Evolutionary conservation across 148 eudicot genomes (phyloP), one percentile per base, ranked within the genome.

Genomic region (Chenopodium suecicum): DNA sequence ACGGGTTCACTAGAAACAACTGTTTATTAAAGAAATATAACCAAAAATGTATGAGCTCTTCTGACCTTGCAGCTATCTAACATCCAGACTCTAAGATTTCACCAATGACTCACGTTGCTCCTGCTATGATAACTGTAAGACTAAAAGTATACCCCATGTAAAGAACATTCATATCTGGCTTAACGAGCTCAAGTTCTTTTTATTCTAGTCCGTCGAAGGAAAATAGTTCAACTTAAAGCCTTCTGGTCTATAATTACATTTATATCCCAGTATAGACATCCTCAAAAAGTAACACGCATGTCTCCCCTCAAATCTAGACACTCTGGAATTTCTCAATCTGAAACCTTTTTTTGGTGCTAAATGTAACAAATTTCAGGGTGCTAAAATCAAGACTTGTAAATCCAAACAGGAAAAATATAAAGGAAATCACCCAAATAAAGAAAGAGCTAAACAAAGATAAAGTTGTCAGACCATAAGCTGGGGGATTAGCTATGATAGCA

Each of bases 401-500:
- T 34, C 2, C 56, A 12, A 73, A 47, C 2, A 17, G 54, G 66
- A 58, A 22, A 77, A 11, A 23, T 25, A 23, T 25, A 48, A 4
- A 44, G 9, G 63, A 48, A 46, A n/a, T 47, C 3, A 50, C 25
- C n/a, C 66, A 75, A 58, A 48, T 12, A 74, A 19, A 69, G 32
- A 19, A 78, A 52, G 41, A 56, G 31, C 27, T 25, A 29, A 75
- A 23, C 11, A 25, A 73, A 73, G 77, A 67, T 37, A 31, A 22
- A 34, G 69, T 29, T 63, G 20, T 72, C 85, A 83, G 80, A 94
- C 99, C 99, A 87, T 94, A 96, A 73, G 95, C 98, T 74, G 99
- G 99, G 62, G 99, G 99, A 72, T 94, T 96, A 70, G 99, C 97
- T 80, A 96, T 96, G 74, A 96, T 96, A 80, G 99, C 99, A 82